Evolutionary conservation across 2,329 filamentous ascomycete genomes (phyloP).

Genomic region (Aureobasidium vineae): DNA sequence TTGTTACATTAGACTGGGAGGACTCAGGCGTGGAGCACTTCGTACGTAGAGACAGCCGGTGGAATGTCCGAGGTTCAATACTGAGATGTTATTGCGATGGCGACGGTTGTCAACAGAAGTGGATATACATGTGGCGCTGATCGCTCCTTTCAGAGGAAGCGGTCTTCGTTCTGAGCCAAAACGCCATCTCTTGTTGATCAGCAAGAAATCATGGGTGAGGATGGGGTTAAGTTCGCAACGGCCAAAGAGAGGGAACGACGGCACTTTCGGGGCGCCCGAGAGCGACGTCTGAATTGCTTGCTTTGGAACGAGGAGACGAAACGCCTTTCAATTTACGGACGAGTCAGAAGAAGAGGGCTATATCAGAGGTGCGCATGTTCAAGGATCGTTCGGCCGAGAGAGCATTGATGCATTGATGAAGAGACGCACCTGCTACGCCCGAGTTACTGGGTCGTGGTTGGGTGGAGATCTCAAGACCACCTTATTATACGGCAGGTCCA

Average conservation of each 20-base stretch:
- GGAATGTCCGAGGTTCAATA: too few species aligned
- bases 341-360: not conserved
- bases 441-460: not conserved
- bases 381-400: constrained; percentile 1
- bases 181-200: not conserved
- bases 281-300: not conserved
- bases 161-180: not conserved
- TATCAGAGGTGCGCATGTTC: not conserved
- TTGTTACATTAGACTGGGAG: too few species aligned
- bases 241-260: not conserved
- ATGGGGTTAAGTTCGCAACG: not conserved
- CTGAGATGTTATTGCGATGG: too few species aligned
- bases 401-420: not conserved
- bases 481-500: constrained; percentile 1
- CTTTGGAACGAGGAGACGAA: not conserved
- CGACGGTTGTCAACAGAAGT: too few species aligned
- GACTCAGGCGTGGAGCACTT: too few species aligned
- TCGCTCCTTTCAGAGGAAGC: not conserved
- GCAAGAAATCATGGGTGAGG: not conserved
- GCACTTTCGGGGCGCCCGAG: constrained; percentile 11
- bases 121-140: not conserved
- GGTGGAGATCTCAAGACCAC: not conserved
- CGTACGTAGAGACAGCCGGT: too few species aligned
- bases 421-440: constrained; percentile 1
- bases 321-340: not conserved